Percentiles rank a stretch among this genome's conserved stretches.
phyloP scores from a whole-genome alignment of 345 rosid genomes.

The Hibiscus mutabilis region DNA sequence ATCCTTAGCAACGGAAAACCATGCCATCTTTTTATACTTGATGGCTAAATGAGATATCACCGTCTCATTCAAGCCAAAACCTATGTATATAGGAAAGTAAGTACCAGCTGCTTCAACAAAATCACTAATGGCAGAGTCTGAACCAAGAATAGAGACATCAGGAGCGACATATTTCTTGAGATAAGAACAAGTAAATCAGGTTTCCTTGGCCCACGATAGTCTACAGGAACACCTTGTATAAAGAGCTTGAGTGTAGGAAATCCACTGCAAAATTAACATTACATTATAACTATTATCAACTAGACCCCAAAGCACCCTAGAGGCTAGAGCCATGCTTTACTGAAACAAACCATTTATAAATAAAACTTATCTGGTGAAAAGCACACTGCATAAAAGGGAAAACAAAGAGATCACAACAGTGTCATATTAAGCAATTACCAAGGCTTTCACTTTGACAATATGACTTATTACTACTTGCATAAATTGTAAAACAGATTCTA shows the following conservation, averaged over 20 bases:
- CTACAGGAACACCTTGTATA: constrained; percentile 70
- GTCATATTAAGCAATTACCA: not conserved
- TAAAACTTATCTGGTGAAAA: not conserved
- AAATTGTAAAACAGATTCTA: not conserved
- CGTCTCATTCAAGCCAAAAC: constrained; percentile 70
- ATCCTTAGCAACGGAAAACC: constrained; percentile 82
- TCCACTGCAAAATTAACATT: constrained; percentile 41
- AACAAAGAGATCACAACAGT: not conserved
- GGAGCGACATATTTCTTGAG: constrained; percentile 90
- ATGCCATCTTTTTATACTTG: constrained; percentile 86
- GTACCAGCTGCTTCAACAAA: constrained; percentile 67
- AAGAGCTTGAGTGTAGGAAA: constrained; percentile 81
- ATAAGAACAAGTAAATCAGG: constrained; percentile 71
- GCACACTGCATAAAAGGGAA: not conserved
- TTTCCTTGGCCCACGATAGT: constrained; percentile 83
- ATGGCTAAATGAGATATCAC: constrained; percentile 39
- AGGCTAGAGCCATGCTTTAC: not conserved
- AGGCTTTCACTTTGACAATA: not conserved
- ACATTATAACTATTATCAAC: not conserved
- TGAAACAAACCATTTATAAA: not conserved
- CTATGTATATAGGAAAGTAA: constrained; percentile 65
- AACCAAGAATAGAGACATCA: constrained; percentile 66
- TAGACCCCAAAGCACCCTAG: too few species aligned
- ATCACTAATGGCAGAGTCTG: constrained; percentile 52
- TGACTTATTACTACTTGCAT: not conserved